A percentile compares a stretch with the other conserved stretches of the same genome.
Conservation (phyloP, 495 filamentous ascomycete species). For the Cercophora newfieldiana region DNA sequence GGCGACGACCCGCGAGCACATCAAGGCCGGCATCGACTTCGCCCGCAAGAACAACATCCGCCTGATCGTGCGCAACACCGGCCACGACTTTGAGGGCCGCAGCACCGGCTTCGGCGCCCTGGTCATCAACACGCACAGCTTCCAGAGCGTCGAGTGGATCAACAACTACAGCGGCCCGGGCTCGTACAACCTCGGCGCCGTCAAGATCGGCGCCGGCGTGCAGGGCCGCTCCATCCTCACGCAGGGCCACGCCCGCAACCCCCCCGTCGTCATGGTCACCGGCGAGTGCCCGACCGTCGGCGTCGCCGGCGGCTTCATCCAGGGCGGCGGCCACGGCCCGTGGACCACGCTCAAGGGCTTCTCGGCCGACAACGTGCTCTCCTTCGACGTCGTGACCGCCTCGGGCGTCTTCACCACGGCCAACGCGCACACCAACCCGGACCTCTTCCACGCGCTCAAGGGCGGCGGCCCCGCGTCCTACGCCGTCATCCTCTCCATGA, state of each 20-base stretch:
- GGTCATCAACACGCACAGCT: conserved; percentile 61
- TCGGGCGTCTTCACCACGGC: conserved; percentile 53
- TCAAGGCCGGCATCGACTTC: conserved; percentile 53
- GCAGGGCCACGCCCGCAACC: conserved; percentile 42
- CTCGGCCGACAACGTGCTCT: conserved; percentile 56
- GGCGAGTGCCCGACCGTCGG: conserved; percentile 53
- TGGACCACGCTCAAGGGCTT: conserved; percentile 59
- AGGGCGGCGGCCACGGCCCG: conserved; percentile 64
- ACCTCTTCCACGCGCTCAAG: conserved; percentile 61
- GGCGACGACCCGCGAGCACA: conserved; percentile 41
- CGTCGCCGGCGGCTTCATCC: conserved; percentile 51
- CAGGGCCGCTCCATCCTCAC: conserved; percentile 50
- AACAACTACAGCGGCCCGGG: conserved; percentile 42
- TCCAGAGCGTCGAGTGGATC: conserved; percentile 49
- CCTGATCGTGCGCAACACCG: conserved; percentile 62
- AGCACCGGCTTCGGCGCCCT: conserved; percentile 56
- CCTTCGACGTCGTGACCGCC: conserved; percentile 55
- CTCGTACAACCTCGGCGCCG: conserved; percentile 33
- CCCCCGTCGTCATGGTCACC: conserved; percentile 47
- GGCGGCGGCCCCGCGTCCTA: conserved; percentile 56
- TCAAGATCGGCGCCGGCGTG: conserved; percentile 60
- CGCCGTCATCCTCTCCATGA: conserved; percentile 54
- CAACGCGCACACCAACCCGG: conserved; percentile 47
- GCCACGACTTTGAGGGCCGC: conserved; percentile 57
- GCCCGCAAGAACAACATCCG: conserved; percentile 56